These are phyloP conservation scores for Warburgia ugandensis DNA, from an alignment of 164 flowering plant species.

Conservation along the genomic window DNA sequence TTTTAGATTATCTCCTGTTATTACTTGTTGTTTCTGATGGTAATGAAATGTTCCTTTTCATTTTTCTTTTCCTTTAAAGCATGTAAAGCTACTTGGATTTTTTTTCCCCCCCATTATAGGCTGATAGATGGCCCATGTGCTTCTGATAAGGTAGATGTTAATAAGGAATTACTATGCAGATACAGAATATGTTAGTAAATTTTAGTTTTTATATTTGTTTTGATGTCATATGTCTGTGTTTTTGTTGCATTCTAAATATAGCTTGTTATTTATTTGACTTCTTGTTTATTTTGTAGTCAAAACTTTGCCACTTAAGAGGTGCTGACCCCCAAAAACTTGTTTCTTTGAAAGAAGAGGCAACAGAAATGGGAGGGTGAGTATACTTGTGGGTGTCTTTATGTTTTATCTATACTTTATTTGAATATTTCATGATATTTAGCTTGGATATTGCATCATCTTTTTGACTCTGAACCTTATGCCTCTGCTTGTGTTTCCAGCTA, in stretches of 20 bases:
- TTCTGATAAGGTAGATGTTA: too few species aligned
- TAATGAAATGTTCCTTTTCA: too few species aligned
- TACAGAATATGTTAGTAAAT: too few species aligned
- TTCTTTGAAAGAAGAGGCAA: slow-evolving; percentile 58
- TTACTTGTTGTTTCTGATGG: too few species aligned
- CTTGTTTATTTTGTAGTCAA: slow-evolving; percentile 45
- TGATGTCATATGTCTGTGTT: background rate
- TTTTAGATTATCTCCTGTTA: too few species aligned
- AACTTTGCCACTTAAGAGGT: slow-evolving; percentile 53
- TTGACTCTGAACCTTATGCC: background rate
- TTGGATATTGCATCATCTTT: background rate
- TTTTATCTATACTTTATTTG: background rate
- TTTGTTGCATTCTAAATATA: background rate
- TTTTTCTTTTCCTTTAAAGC: too few species aligned
- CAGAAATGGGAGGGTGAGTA: slow-evolving; percentile 98
- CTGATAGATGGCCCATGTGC: too few species aligned
- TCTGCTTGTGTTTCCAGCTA: slow-evolving; percentile 36
- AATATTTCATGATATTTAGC: background rate
- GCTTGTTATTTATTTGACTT: background rate
- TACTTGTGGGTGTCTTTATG: background rate
- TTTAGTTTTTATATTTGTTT: background rate
- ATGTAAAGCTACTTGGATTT: too few species aligned
- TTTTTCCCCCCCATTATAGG: too few species aligned
- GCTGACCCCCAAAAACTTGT: slow-evolving; percentile 44
- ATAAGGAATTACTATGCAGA: too few species aligned